phyloP scores from a whole-genome alignment of 2,329 filamentous ascomycete species.

The Plenodomus tracheiphilus region DNA sequence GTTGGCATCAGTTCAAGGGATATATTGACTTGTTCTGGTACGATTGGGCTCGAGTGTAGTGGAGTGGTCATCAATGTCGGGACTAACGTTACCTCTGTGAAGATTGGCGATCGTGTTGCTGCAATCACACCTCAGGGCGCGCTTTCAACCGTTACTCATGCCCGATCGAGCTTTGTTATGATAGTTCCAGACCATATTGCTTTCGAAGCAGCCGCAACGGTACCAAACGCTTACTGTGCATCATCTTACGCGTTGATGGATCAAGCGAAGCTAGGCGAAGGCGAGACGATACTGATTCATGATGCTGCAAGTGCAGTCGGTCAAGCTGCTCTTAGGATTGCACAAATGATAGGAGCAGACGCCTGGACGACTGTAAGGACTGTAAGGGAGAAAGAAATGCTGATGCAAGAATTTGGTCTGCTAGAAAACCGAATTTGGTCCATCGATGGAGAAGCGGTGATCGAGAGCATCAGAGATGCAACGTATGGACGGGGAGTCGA shows the following conservation, averaged over 20 bases:
- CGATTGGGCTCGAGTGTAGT: conserved; percentile 15
- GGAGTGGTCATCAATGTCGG: conserved; percentile 17
- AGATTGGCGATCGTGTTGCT: conserved; percentile 28
- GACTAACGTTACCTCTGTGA: conserved; percentile 16
- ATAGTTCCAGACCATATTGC: conserved; percentile 25
- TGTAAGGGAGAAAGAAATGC: conserved; percentile 21
- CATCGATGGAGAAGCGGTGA: conserved; percentile 28
- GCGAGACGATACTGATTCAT: conserved; percentile 39
- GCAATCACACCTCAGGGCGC: conserved; percentile 21
- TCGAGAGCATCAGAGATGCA: conserved; percentile 18
- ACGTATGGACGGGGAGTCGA: conserved; percentile 42
- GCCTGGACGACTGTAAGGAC: conserved; percentile 31
- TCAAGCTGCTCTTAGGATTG: conserved; percentile 33
- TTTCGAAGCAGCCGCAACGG: conserved; percentile 27
- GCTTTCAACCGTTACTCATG: conserved; percentile 24
- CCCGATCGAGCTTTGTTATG: conserved; percentile 16
- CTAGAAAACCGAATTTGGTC: conserved; percentile 37
- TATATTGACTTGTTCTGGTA: background rate
- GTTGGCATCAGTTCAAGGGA: conserved; percentile 18
- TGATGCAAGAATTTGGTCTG: conserved; percentile 24
- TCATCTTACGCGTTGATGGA: conserved; percentile 35
- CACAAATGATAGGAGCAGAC: conserved; percentile 24
- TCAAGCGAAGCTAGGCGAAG: conserved; percentile 30
- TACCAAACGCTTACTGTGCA: conserved; percentile 26
- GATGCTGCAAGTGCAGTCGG: conserved; percentile 33